Evolutionary conservation across 352 stramenopile genomes (phyloP), one percentile per base, ranked within the genome.

Genomic region (Globisporangium echinulatum): DNA sequence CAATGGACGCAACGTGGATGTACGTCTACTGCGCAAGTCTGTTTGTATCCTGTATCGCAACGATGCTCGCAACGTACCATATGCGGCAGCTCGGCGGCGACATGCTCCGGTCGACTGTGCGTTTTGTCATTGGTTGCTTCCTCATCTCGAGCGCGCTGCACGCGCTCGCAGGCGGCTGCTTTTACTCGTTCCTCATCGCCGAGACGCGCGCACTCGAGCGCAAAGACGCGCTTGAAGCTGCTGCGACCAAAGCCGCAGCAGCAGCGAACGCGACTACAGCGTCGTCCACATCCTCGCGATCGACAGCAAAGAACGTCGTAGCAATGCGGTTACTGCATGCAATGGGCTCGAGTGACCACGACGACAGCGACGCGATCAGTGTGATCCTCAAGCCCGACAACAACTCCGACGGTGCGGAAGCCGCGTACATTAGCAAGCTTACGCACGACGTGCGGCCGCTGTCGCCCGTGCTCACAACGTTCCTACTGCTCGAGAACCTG

Each of bases 81-180:
- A 82, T 88, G 69, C 79, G 76, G 58, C 70, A 75, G 54, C 64
- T 88, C 46, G 74, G 75, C 61, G 79, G 79, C 17, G 79, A 88
- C 71, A 61, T 87, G 25, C 70, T 87, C 17, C 79, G 79, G 52
- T 88, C 79, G n/a, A 85, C 77, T 25, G 79, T 88, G 55, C 79
- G 79, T 54, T 88, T 88, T 59, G 79, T 88, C 44, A 85, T 85
- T 52, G 70, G 65, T 48, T 77, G 71, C 55, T 87, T 88, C 57
- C 62, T 88, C 11, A 46, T 84, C n/a, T 82, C 68, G 54, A 84
- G 65, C 36, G 72, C 71, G 19, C 40, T 87, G 42, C 74, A 86
- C 56, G 72, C 79, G 19, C 53, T 88, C 5, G 60, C 71, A 0
- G 79, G 72, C 25, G 75, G 71, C 14, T 53, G 79, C 11, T 87